Percentiles rank a stretch among this genome's conserved stretches.
Evolutionary conservation across 2,329 filamentous ascomycete genomes (phyloP).

Genomic region (Calonectria leucothoes): DNA sequence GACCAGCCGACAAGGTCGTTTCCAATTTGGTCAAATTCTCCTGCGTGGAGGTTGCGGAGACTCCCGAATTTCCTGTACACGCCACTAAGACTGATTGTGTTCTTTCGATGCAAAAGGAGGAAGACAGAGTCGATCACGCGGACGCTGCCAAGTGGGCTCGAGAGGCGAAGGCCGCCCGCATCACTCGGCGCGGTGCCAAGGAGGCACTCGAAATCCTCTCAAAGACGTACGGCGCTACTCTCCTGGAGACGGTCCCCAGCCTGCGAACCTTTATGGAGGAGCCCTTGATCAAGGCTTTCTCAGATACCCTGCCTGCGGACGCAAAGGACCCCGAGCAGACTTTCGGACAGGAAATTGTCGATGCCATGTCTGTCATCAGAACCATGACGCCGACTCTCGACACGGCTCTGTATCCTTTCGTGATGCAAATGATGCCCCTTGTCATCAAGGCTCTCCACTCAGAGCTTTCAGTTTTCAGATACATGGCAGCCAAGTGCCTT

Average conservation of each 20-base stretch:
- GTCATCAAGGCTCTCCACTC: slow-evolving; percentile 91
- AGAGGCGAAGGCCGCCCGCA: slow-evolving; percentile 88
- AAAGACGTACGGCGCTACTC: slow-evolving; percentile 77
- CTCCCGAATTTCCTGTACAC: slow-evolving; percentile 92
- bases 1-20: slow-evolving; percentile 94
- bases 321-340: slow-evolving; percentile 79
- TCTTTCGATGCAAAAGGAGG: slow-evolving; percentile 94
- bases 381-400: slow-evolving; percentile 94
- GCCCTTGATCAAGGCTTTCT: slow-evolving; percentile 81
- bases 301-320: slow-evolving; percentile 75
- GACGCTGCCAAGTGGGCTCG: slow-evolving; percentile 91
- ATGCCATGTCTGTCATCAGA: slow-evolving; percentile 91
- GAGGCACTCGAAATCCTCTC: slow-evolving; percentile 92
- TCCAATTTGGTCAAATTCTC: slow-evolving; percentile 97
- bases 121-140: slow-evolving; percentile 91
- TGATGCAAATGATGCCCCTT: slow-evolving; percentile 85
- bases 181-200: slow-evolving; percentile 93
- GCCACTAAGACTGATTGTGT: slow-evolving; percentile 82
- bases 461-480: slow-evolving; percentile 89
- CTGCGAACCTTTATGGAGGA: slow-evolving; percentile 84
- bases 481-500: slow-evolving; percentile 96
- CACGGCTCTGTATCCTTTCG: slow-evolving; percentile 78
- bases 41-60: slow-evolving; percentile 97
- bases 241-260: slow-evolving; percentile 88
- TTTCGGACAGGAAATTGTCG: slow-evolving; percentile 91